Percentiles rank a stretch among this genome's conserved stretches.
Evolutionary conservation across 768 basidiomycete genomes (phyloP).

Genomic region (Rhizopogon salebrosus): DNA sequence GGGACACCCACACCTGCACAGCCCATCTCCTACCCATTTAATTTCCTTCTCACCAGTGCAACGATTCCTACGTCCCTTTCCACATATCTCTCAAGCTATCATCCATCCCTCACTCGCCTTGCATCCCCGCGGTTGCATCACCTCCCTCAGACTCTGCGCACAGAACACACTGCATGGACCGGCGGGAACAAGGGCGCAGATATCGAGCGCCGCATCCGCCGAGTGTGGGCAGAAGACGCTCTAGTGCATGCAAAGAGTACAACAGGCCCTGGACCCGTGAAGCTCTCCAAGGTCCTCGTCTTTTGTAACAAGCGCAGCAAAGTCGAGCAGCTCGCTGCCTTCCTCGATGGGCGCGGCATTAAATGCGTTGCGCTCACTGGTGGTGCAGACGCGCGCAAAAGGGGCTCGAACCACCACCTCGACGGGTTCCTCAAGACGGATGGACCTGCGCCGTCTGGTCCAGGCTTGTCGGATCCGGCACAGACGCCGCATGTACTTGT

Average conservation of each 20-base stretch:
- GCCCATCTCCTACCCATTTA: slow-evolving; percentile 59
- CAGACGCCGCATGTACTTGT: slow-evolving; percentile 64
- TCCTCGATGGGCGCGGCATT: slow-evolving; percentile 57
- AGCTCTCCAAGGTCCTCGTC: slow-evolving; percentile 66
- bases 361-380: slow-evolving; percentile 64
- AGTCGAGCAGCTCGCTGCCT: slow-evolving; percentile 55
- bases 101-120: slow-evolving; percentile 64
- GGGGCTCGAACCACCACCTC: slow-evolving; percentile 75
- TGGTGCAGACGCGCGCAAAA: slow-evolving; percentile 47
- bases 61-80: slow-evolving; percentile 80
- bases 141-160: slow-evolving; percentile 63
- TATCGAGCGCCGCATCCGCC: slow-evolving; percentile 66
- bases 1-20: slow-evolving; percentile 8
- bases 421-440: slow-evolving; percentile 56
- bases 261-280: slow-evolving; percentile 14
- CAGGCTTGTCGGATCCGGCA: slow-evolving; percentile 18
- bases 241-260: slow-evolving; percentile 22
- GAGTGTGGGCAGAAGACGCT: slow-evolving; percentile 72
- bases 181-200: slow-evolving; percentile 80
- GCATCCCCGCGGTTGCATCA: slow-evolving; percentile 78
- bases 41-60: slow-evolving; percentile 77
- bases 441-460: slow-evolving; percentile 6
- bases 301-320: slow-evolving; percentile 78
- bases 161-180: slow-evolving; percentile 71
- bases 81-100: slow-evolving; percentile 54